Base-by-base conservation (phyloP, 1,139 yeast genomes). In the Blastobotrys elegans region DNA sequence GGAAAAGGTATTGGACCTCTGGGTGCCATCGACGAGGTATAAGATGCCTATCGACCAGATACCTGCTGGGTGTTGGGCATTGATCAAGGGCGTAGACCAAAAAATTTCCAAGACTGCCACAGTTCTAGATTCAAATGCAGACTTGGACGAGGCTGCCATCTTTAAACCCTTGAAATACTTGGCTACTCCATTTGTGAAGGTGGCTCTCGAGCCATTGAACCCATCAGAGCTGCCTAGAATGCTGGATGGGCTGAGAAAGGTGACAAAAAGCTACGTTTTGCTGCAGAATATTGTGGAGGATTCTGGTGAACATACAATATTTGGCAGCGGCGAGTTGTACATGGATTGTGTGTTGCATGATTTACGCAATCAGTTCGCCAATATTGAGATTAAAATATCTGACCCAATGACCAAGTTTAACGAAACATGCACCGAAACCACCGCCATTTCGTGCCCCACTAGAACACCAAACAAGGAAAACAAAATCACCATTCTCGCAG, bases 241-340 rank as follows among this genome's bases (percentile, higher is more conserved):
- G 60, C 69, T 84, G 14, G 82, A 78, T 17, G 89, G 90, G 0
- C 68, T 92, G 44, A 72, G 84, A 51, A 77, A 73, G 49, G 70
- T 84, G 22, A 76, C 76, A 54, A 79, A 77, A 54, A 70, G 83
- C 1, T 90, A 86, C 59, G 74, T 85, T 13, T 80, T 90, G 5
- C 72, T 82, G 32, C 73, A 74, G 26, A 70, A 87, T 6, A 79
- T 76, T 53, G 90, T 85, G 1, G 96, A 88, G 62, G 95, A 86
- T 56, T 84, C 90, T 49, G 97, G 97, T 1, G 97, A 90, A 58
- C 88, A 84, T 62, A 80, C 82, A 0, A 63, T 94, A 1, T 61
- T 82, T 26, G 96, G 94, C 0, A 79, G 89, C 2, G 98, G 98
- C 3, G 98, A 94, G 61, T 61, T 92, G 16, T 88, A 86, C 60